A percentile compares a stretch with the other conserved stretches of the same genome.
These are phyloP conservation scores for Stephania cephalantha DNA, from an alignment of 164 flowering plant genomes.

Conservation along the genomic window DNA sequence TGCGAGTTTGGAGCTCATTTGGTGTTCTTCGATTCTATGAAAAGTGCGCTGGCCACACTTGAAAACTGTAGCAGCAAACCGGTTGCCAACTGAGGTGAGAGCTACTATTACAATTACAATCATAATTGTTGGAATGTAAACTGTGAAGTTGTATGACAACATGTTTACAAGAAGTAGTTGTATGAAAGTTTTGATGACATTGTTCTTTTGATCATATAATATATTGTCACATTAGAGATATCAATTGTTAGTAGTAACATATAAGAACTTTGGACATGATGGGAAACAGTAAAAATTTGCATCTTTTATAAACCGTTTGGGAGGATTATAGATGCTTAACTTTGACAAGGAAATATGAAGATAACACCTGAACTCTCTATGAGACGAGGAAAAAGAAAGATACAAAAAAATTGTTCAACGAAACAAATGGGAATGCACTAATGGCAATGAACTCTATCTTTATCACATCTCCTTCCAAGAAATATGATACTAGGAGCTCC, in stretches of 20 bases:
- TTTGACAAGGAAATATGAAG: slow-evolving; percentile 19
- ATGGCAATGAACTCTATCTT: slow-evolving; percentile 17
- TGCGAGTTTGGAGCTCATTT: too few relatives aligned
- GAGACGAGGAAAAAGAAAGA: not conserved
- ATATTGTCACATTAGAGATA: too few relatives aligned
- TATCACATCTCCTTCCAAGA: slow-evolving; percentile 3
- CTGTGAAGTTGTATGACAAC: not conserved
- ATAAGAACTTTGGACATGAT: not conserved
- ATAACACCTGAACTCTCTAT: not conserved
- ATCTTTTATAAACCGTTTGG: slow-evolving; percentile 26
- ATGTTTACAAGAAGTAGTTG: not conserved
- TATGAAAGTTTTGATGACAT: not conserved
- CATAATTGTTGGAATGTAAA: not conserved
- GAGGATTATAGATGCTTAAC: slow-evolving; percentile 31
- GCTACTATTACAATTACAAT: not conserved
- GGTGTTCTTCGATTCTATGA: too few relatives aligned
- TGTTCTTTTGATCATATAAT: not conserved
- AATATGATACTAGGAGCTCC: not conserved
- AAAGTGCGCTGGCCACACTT: too few relatives aligned
- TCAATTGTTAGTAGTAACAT: too few relatives aligned
- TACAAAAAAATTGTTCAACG: not conserved
- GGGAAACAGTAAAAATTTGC: slow-evolving; percentile 6
- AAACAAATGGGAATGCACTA: not conserved
- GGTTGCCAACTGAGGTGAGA: not conserved
- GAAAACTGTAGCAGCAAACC: too few relatives aligned